phyloP scores from a whole-genome alignment of 2,329 filamentous ascomycete species.

The Fusarium sp. region DNA sequence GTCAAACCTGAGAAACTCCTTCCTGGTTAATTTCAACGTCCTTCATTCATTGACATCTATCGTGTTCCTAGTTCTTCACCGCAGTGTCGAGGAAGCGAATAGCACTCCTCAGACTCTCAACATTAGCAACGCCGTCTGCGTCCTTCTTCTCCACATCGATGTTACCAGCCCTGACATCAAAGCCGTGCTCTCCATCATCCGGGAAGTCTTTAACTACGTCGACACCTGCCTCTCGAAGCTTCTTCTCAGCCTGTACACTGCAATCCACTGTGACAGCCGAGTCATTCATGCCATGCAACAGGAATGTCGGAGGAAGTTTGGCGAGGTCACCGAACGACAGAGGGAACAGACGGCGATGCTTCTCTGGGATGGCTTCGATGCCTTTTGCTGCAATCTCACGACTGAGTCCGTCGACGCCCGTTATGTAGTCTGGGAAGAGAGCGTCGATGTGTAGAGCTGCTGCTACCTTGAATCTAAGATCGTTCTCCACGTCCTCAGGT shows the following conservation, averaged over 20 bases:
- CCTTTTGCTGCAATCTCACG: constrained; percentile 23
- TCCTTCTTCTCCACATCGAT: constrained; percentile 31
- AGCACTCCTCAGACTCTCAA: constrained; percentile 30
- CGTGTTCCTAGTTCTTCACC: neutral
- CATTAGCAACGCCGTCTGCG: neutral
- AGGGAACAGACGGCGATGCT: constrained; percentile 33
- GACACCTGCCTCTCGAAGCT: constrained; percentile 24
- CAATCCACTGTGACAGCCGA: constrained; percentile 38
- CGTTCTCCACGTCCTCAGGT: neutral
- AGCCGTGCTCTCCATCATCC: constrained; percentile 39
- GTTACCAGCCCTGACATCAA: constrained; percentile 28
- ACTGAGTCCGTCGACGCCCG: constrained; percentile 24
- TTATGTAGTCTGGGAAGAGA: constrained; percentile 42
- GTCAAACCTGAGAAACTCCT: no score
- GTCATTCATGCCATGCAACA: constrained; percentile 41
- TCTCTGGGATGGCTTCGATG: constrained; percentile 15
- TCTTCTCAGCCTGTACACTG: constrained; percentile 37
- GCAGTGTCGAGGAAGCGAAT: constrained; percentile 32
- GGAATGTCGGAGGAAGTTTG: constrained; percentile 30
- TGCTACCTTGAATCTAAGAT: constrained; percentile 8
- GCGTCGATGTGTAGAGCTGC: constrained; percentile 40
- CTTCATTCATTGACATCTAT: neutral
- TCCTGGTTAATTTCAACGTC: no score
- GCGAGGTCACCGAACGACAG: constrained; percentile 24
- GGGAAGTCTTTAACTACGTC: constrained; percentile 33